Evolutionary conservation across 2,329 filamentous ascomycete genomes (phyloP), one percentile per base, ranked within the genome.

Genomic region (Epichloe gansuensis): DNA sequence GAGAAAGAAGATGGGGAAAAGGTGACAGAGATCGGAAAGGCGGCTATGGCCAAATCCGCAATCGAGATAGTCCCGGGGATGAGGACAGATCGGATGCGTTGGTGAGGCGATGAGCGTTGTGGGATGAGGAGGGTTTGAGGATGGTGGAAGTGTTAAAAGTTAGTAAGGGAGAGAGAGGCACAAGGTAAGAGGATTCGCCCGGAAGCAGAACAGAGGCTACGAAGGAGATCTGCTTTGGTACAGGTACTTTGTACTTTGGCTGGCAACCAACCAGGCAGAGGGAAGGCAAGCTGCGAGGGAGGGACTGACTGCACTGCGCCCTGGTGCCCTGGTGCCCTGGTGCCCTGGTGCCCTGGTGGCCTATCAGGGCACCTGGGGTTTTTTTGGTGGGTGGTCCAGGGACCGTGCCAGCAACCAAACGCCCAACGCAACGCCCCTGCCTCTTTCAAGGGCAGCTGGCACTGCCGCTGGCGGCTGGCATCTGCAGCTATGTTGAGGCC

Each of bases 151-250:
- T 58, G 61, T 58, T 11, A 11, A 44, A 62, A 63, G 17, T 17
- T 17, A 17, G 17, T 17, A 17, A 17, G 17, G 17, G 17, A 17
- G 17, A 17, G 17, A 17, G 63, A 61, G 60, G n/a, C n/a, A n/a
- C n/a, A n/a, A 63, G 60, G 61, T 63, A 63, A 65, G 63, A 66
- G 64, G 63, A 67, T 67, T 68, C 67, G 62, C 58, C 23, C 31
- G 42, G 15, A 42, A 64, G 63, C 66, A 61, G 62, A 65, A 43
- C 38, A n/a, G 35, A 61, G 62, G 65, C 65, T 50, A 66, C 64
- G 61, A 67, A 65, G 64, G 52, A 56, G 55, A 68, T 69, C 68
- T 66, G 62, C 62, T 61, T 61, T 63, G 65, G 23, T 25, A 17
- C 17, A 17, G 17, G 17, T 17, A 17, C 17, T 17, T 17, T 17